phyloP scores from a whole-genome alignment of 257 asterid species.

The Thymus quinquecostatus region DNA sequence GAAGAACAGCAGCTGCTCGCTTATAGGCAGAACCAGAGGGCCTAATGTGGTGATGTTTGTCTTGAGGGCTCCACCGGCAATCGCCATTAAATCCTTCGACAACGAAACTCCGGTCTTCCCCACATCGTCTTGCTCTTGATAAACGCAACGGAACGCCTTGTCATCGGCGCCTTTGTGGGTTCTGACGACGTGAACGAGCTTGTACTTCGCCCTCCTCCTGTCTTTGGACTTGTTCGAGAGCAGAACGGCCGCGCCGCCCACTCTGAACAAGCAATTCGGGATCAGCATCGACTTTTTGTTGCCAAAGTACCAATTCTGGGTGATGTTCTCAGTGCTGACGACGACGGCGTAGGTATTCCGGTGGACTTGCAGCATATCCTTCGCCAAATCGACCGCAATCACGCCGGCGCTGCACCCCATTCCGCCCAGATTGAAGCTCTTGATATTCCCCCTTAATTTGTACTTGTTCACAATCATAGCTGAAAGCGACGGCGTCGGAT shows the following conservation, averaged over 20 bases:
- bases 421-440: slow-evolving; percentile 78
- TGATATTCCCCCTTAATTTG: slow-evolving; percentile 74
- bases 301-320: slow-evolving; percentile 84
- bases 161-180: slow-evolving; percentile 81
- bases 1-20: slow-evolving; percentile 76
- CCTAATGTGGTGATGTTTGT: slow-evolving; percentile 77
- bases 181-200: slow-evolving; percentile 75
- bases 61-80: slow-evolving; percentile 77
- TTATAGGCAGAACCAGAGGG: slow-evolving; percentile 75
- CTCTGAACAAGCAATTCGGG: slow-evolving; percentile 78
- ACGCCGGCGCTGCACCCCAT: slow-evolving; percentile 94
- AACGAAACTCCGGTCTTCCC: slow-evolving; percentile 73
- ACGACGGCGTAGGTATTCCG: slow-evolving; percentile 75
- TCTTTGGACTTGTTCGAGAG: slow-evolving; percentile 63
- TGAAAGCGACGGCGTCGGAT: slow-evolving; percentile 72
- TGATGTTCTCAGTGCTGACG: slow-evolving; percentile 72
- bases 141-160: slow-evolving; percentile 71
- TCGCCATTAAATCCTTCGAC: slow-evolving; percentile 84
- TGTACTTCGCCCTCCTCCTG: slow-evolving; percentile 62
- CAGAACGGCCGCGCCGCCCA: slow-evolving; percentile 68
- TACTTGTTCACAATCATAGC: slow-evolving; percentile 80
- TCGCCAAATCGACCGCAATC: slow-evolving; percentile 68
- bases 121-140: slow-evolving; percentile 62
- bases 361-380: slow-evolving; percentile 75
- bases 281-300: slow-evolving; percentile 76